Evolutionary conservation across 2,329 filamentous ascomycete genomes (phyloP), one percentile per base, ranked within the genome.

Genomic region (Aspergillus ustus): DNA sequence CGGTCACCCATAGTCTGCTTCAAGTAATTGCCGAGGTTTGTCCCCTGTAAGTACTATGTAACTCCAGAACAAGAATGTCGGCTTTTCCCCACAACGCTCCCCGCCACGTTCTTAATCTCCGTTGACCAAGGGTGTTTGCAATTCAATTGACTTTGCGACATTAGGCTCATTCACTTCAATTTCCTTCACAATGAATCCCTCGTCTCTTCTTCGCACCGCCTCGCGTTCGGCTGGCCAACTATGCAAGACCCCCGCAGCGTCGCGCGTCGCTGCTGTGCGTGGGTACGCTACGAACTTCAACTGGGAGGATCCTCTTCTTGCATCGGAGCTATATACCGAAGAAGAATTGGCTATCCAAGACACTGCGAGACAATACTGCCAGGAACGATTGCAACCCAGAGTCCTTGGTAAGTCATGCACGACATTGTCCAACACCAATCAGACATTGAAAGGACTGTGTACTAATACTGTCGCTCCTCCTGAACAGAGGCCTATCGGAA

Each of bases 361-460:
- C 71, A 96, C 92, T 6, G 94, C 94, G 37, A 91, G 96, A 78
- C 86, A 91, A 63, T 99, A 98, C 74, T 98, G 93, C 75, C 94
- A 98, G 77, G 93, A 98, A 75, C 87, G 87, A 63, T 83, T 99
- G 80, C 82, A 91, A 46, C 95, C 95, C 54, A 85, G 94, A 66
- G 90, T 99, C 54, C 83, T 97, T 62, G 89, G 93, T 97, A 83
- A 68, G 86, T 77, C 5, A 17, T 17, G 37, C 11, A 25, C 37
- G n/a, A 51, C 55, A 31, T 28, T 13, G n/a, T 51, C 11, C 37
- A 9, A 7, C 31, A 25, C 11, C 15, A 7, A 7, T 44, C 28
- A 22, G 11, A 20, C 46, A 22, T 19, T 11, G 7, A 43, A 20
- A 34, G 9, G 4, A n/a, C 8, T 37, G 15, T n/a, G 22, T 66